Evolutionary conservation across 2,329 filamentous ascomycete genomes (phyloP).

Genomic region (Verticillium nubilum): DNA sequence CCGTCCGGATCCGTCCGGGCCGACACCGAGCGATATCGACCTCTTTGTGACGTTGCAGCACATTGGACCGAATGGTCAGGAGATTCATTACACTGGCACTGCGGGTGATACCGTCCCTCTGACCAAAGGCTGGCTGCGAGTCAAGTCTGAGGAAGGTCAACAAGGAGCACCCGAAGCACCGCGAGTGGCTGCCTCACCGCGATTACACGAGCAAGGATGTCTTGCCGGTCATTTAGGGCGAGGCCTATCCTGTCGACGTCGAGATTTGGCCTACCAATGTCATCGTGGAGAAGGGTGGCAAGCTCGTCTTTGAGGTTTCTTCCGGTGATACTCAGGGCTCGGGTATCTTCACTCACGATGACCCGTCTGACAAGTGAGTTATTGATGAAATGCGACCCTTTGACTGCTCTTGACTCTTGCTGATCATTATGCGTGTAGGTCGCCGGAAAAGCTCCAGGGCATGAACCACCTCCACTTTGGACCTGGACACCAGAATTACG

Average conservation of each 20-base stretch:
- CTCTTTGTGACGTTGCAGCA: slow-evolving; percentile 59
- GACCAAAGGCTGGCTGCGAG: slow-evolving; percentile 59
- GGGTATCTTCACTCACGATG: slow-evolving; percentile 50
- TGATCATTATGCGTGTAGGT: slow-evolving; percentile 41
- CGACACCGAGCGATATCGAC: slow-evolving; percentile 47
- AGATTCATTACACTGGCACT: slow-evolving; percentile 61
- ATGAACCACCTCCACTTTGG: slow-evolving; percentile 50
- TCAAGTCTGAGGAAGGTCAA: slow-evolving; percentile 51
- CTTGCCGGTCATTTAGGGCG: slow-evolving; percentile 44
- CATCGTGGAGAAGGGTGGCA: slow-evolving; percentile 38
- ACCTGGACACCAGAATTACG: slow-evolving; percentile 40
- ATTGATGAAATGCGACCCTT: slow-evolving; percentile 23
- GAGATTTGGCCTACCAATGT: slow-evolving; percentile 63
- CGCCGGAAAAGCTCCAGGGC: slow-evolving; percentile 30
- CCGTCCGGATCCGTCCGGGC: slow-evolving; percentile 40
- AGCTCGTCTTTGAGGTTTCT: slow-evolving; percentile 49
- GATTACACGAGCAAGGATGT: slow-evolving; percentile 55
- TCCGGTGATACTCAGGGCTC: slow-evolving; percentile 55
- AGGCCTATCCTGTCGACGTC: slow-evolving; percentile 55
- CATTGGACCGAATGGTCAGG: slow-evolving; percentile 45
- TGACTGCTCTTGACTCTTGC: slow-evolving; percentile 21
- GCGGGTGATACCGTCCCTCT: slow-evolving; percentile 59
- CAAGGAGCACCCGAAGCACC: slow-evolving; percentile 42
- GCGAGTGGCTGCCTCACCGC: slow-evolving; percentile 49
- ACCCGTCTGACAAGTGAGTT: slow-evolving; percentile 39